A percentile compares a stretch with the other conserved stretches of the same genome.
Conservation (phyloP, 805 yeast species). For the Teunomyces funiuensis region DNA sequence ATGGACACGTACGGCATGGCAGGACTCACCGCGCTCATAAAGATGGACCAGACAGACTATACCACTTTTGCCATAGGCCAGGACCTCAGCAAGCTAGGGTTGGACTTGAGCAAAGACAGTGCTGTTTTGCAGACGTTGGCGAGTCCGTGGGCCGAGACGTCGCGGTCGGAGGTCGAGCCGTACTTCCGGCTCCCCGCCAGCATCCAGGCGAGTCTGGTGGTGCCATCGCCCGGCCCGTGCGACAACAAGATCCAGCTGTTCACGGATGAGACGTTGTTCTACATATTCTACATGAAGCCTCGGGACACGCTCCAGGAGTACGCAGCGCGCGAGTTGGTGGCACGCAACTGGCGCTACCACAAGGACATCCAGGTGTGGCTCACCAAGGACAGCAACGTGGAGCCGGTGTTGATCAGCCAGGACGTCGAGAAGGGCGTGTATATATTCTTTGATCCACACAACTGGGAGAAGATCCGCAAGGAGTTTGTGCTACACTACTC, state of each 20-base stretch:
- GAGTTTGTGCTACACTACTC: conserved; percentile 56
- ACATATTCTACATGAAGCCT: conserved; percentile 90
- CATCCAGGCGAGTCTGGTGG: conserved; percentile 31
- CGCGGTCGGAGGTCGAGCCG: conserved; percentile 89
- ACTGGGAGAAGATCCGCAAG: conserved; percentile 90
- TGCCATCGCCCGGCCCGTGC: conserved; percentile 43
- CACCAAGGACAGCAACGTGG: conserved; percentile 87
- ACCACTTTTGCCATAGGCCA: conserved; percentile 72
- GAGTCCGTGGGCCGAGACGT: conserved; percentile 94
- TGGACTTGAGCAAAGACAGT: conserved; percentile 51
- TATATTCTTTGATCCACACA: conserved; percentile 90
- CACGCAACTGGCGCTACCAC: conserved; percentile 96
- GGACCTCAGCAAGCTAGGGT: conserved; percentile 66
- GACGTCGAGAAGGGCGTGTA: conserved; percentile 92
- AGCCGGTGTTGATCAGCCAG: conserved; percentile 75
- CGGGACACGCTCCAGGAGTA: conserved; percentile 90
- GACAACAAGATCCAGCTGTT: conserved; percentile 57
- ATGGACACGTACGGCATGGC: conserved; percentile 66
- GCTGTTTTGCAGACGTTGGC: conserved; percentile 66
- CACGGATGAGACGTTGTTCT: conserved; percentile 90
- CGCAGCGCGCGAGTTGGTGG: conserved; percentile 86
- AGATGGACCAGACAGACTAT: conserved; percentile 62
- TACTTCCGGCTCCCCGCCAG: conserved; percentile 61
- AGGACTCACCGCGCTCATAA: conserved; percentile 59
- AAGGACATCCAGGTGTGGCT: conserved; percentile 95